Percentiles rank a stretch among this genome's conserved stretches.
These are phyloP conservation scores for Pichia exigua DNA, from an alignment of 805 yeast species.

Conservation along the genomic window DNA sequence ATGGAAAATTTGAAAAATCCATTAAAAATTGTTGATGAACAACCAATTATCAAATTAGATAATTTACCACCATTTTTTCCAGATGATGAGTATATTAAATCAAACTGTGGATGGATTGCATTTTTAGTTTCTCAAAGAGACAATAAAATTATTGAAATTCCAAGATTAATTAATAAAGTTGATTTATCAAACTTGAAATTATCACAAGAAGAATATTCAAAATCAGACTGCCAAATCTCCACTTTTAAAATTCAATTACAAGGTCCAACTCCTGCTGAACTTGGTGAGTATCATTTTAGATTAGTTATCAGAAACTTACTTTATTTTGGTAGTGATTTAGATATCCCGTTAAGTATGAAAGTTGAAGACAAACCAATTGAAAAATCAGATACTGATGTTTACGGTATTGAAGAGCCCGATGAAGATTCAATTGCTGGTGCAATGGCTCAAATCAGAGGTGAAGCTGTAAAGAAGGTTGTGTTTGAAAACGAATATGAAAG, in stretches of 20 bases:
- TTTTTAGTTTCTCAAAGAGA: constrained; percentile 69
- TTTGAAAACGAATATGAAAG: constrained; percentile 30
- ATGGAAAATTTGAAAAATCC: constrained; percentile 70
- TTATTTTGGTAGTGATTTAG: constrained; percentile 77
- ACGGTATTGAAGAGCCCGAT: constrained; percentile 62
- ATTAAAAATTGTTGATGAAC: constrained; percentile 50
- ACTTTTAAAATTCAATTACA: constrained; percentile 70
- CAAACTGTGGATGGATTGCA: constrained; percentile 52
- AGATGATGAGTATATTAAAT: constrained; percentile 28
- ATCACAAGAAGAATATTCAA: constrained; percentile 40
- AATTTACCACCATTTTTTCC: constrained; percentile 78
- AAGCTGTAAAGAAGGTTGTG: constrained; percentile 38
- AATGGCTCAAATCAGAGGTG: constrained; percentile 61
- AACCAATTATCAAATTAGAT: constrained; percentile 55
- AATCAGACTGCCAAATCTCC: constrained; percentile 46
- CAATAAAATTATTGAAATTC: constrained; percentile 67
- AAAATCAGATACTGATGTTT: constrained; percentile 33
- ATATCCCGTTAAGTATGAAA: constrained; percentile 60
- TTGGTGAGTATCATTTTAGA: constrained; percentile 62
- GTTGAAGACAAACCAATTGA: constrained; percentile 55
- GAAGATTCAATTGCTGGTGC: constrained; percentile 75
- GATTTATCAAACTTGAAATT: constrained; percentile 50
- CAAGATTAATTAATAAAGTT: constrained; percentile 42
- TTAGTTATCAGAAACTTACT: constrained; percentile 62
- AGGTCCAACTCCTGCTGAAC: constrained; percentile 68